Percentiles rank a stretch among this genome's conserved stretches.
Conservation (phyloP, 164 flowering plant genomes). For the Macadamia tetraphylla region DNA sequence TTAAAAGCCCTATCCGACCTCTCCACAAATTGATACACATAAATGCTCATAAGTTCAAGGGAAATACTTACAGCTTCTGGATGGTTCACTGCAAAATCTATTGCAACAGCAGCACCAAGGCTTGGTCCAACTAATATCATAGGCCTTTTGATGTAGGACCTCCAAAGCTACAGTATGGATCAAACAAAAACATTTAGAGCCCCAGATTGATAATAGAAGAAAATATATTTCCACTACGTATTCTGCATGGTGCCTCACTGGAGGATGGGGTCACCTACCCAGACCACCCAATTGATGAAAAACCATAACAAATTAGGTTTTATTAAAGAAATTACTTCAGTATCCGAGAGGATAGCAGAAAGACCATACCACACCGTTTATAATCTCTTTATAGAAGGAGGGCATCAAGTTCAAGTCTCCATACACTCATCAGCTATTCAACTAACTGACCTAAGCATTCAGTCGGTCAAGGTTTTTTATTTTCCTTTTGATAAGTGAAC, state of each 20-base stretch:
- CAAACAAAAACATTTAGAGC: background rate
- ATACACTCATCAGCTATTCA: no score
- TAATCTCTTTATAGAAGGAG: no score
- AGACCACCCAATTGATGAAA: conserved; percentile 3
- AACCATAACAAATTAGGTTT: background rate
- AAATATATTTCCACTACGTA: background rate
- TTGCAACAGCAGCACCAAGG: conserved; percentile 96
- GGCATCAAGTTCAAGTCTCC: no score
- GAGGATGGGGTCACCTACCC: background rate
- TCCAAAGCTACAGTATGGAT: conserved; percentile 61
- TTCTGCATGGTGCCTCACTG: no score
- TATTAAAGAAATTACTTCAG: no score
- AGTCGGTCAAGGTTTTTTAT: no score
- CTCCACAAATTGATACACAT: background rate
- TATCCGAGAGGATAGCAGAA: no score
- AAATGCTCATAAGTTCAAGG: conserved; percentile 2
- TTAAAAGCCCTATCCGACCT: background rate
- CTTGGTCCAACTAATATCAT: conserved; percentile 92
- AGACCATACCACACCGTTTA: no score
- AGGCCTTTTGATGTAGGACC: conserved; percentile 65
- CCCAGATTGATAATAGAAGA: background rate
- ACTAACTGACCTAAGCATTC: no score
- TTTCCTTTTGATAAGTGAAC: no score
- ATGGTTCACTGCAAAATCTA: conserved; percentile 74
- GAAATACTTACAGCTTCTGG: conserved; percentile 72